Evolutionary conservation across 495 filamentous ascomycete species (phyloP), one percentile per base, ranked within the genome.

Genomic region (Podospora pseudopauciseta): DNA sequence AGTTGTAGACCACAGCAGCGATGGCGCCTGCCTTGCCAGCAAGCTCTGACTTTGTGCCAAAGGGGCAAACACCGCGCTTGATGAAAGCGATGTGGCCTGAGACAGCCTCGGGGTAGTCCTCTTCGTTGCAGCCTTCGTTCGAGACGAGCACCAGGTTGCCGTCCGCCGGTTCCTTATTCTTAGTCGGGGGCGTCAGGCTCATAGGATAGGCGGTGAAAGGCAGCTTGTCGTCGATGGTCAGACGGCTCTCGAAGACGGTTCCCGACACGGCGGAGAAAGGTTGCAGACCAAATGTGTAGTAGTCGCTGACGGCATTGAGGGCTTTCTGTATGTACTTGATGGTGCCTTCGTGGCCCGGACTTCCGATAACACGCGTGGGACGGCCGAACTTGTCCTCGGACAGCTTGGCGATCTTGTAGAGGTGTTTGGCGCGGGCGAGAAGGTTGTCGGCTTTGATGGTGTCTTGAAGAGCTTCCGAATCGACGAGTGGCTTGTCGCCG

Each of bases 281-380:
- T 76, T 90, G 87, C 65, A 82, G 85, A 0, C 80, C 82, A 67
- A 86, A 69, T n/a, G 76, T 80, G 74, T 90, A 90, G 72, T 89
- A 89, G 69, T 82, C 83, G 53, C 80, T 80, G 5, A 88, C 80
- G 13, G 72, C 65, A 28, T 78, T 68, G 57, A 90, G 71, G 6
- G 80, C 79, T 6, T 79, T 77, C 73, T 84, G 81, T 68, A 91
- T 86, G 77, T 89, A 89, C 27, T 85, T 78, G 70, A 91, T 73
- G 2, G 88, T 89, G 11, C 76, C 82, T 61, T 76, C 67, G 70
- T 91, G 88, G 4, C 87, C 87, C 68, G 80, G 70, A 66, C 85
- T 87, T 26, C 87, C 87, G 68, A 90, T 89, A 19, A 90, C 87
- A 64, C 87, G 80, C 3, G 87, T 90, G 3, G 87, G 87, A 66